Evolutionary conservation across 2,329 filamentous ascomycete species (phyloP), one percentile per base, ranked within the genome.

Genomic region (Sporothrix pseudoabietina): DNA sequence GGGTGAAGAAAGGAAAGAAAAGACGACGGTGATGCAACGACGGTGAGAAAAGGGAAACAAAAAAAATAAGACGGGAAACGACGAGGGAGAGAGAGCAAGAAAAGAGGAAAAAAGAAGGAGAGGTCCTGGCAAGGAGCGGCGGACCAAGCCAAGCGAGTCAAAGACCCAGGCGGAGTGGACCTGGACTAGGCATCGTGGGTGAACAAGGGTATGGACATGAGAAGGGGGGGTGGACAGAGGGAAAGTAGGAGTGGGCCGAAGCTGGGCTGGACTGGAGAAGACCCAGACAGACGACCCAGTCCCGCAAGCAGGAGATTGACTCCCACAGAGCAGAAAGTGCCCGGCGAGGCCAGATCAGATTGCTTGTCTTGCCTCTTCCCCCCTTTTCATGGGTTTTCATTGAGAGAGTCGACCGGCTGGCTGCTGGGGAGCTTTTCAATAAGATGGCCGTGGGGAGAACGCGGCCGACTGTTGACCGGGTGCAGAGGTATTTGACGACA

Each of bases 121-220:
- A 55, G 54, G 57, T 65, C 47, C 47, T 65, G 44, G 32, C 70
- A 71, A 55, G 30, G 59, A 71, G 47, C 12, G 19, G 44, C 57
- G 57, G 57, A 41, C 49, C 30, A 71, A 71, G 47, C 35, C 30
- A 71, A 71, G 47, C 49, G 54, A 73, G 72, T 54, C 70, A 66
- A 66, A 69, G 41, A 69, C 19, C 41, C 65, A 57, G 73, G 63
- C 52, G 66, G 65, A 57, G 65, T 69, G 66, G 71, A 69, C 63
- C 66, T 39, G 26, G 66, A 69, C 70, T 61, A 70, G 63, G 70
- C 73, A 74, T 74, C 73, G 65, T 74, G 73, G 73, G 55, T 44
- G 55, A 61, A 55, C 65, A 59, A 41, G 69, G 70, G 73, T 66
- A 49, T 32, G 54, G 63, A 65, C 54, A 71, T 52, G 65, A 32